phyloP scores from a whole-genome alignment of 768 basidiomycete genomes.

The Tulasnella sp. region DNA sequence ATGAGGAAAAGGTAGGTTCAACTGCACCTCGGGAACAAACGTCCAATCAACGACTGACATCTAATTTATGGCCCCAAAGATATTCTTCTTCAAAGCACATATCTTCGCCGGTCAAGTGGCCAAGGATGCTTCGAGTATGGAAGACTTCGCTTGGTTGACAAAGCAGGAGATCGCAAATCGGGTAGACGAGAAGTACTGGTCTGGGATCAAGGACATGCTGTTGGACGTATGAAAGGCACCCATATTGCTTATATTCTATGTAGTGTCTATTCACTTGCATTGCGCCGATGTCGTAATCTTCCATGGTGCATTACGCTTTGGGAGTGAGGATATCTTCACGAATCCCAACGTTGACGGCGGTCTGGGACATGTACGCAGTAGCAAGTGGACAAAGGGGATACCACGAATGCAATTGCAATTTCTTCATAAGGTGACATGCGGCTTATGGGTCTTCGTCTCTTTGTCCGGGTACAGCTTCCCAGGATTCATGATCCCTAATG shows the following conservation, averaged over 20 bases:
- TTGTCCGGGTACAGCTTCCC: slow-evolving; percentile 41
- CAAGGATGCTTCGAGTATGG: slow-evolving; percentile 38
- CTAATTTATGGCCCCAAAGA: slow-evolving; percentile 33
- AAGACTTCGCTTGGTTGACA: slow-evolving; percentile 88
- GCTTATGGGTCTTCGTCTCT: too few relatives aligned
- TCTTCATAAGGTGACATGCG: too few relatives aligned
- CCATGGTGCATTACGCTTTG: too few relatives aligned
- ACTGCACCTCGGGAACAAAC: background rate
- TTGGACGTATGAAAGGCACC: slow-evolving; percentile 37
- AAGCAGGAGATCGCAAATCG: slow-evolving; percentile 74
- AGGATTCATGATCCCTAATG: slow-evolving; percentile 73
- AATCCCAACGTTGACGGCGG: too few relatives aligned
- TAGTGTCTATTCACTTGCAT: too few relatives aligned
- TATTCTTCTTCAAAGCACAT: slow-evolving; percentile 92
- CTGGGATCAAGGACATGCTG: slow-evolving; percentile 65
- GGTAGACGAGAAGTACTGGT: slow-evolving; percentile 66
- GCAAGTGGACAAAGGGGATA: too few relatives aligned
- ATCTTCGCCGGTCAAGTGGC: slow-evolving; percentile 80
- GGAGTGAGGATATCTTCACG: too few relatives aligned
- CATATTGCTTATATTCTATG: too few relatives aligned
- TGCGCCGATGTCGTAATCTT: too few relatives aligned
- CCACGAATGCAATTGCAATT: too few relatives aligned
- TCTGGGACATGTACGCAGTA: too few relatives aligned
- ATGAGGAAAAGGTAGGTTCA: slow-evolving; percentile 2
- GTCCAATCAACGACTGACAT: background rate